Evolutionary conservation across 768 basidiomycete genomes (phyloP).

Genomic region (Kwoniella heveanensis): DNA sequence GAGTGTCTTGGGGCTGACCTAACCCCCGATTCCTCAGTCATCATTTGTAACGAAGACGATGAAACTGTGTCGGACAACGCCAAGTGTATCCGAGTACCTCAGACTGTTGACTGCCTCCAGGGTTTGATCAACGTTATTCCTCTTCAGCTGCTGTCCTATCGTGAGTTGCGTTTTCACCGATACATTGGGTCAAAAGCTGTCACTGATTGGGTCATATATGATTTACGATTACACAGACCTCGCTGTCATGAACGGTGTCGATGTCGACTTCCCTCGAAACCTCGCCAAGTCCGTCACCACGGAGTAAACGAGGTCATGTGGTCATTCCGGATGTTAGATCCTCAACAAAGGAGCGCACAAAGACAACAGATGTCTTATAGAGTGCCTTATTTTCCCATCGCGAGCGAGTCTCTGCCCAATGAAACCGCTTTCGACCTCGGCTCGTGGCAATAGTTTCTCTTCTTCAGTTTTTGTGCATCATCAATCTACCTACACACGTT

Average conservation of each 20-base stretch:
- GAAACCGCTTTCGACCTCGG: too few species aligned
- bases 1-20: slow-evolving; percentile 6
- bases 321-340: background rate
- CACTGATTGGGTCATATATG: background rate
- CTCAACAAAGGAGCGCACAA: background rate
- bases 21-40: slow-evolving; percentile 61
- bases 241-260: slow-evolving; percentile 91
- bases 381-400: background rate
- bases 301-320: slow-evolving; percentile 31
- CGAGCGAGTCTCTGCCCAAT: too few species aligned
- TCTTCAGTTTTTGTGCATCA: background rate
- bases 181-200: slow-evolving; percentile 1
- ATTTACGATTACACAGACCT: slow-evolving; percentile 60
- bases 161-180: slow-evolving; percentile 20
- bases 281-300: slow-evolving; percentile 61
- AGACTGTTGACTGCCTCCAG: slow-evolving; percentile 91
- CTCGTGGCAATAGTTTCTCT: background rate
- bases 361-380: background rate
- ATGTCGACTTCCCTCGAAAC: slow-evolving; percentile 98
- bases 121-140: slow-evolving; percentile 96
- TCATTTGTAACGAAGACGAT: slow-evolving; percentile 93
- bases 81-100: slow-evolving; percentile 90
- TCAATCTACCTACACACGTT: slow-evolving; percentile 2
- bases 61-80: slow-evolving; percentile 66
- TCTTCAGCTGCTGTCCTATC: slow-evolving; percentile 91